Conservation (phyloP, 306 rosid genomes). For the Acmispon strigosus region DNA sequence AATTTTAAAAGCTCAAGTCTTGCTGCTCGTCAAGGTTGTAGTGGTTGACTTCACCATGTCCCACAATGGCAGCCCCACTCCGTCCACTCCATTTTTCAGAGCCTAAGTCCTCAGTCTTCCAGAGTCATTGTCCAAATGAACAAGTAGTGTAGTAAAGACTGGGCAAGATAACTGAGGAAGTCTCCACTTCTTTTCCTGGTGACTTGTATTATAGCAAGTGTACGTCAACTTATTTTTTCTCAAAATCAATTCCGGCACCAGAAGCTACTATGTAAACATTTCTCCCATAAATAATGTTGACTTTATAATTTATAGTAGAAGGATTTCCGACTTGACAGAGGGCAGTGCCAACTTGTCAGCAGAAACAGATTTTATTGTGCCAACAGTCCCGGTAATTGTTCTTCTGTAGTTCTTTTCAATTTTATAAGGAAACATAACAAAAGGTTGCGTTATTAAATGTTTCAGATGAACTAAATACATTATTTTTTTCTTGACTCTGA, state of each 20-base stretch:
- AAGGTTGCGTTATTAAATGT: background rate
- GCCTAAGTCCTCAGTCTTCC: background rate
- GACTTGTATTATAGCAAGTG: no score
- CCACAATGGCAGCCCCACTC: background rate
- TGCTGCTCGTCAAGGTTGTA: no score
- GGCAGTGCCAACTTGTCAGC: conserved; percentile 2
- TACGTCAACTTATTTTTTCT: no score
- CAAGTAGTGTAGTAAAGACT: no score
- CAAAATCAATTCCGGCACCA: no score
- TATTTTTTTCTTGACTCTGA: background rate
- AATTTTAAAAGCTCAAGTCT: no score
- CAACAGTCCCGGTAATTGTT: background rate
- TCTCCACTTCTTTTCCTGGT: background rate
- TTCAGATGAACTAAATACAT: background rate
- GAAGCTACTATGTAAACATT: no score
- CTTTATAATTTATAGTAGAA: no score
- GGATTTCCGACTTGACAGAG: background rate
- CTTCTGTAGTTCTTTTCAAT: background rate
- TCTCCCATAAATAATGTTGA: no score
- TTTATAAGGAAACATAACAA: background rate
- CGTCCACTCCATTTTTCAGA: no score
- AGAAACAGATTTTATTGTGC: background rate
- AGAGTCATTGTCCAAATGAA: background rate
- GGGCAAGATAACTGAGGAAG: background rate
- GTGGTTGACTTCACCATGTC: background rate